phyloP scores from a whole-genome alignment of 2,329 filamentous ascomycete species.

The Sporothrix pseudoabietina region DNA sequence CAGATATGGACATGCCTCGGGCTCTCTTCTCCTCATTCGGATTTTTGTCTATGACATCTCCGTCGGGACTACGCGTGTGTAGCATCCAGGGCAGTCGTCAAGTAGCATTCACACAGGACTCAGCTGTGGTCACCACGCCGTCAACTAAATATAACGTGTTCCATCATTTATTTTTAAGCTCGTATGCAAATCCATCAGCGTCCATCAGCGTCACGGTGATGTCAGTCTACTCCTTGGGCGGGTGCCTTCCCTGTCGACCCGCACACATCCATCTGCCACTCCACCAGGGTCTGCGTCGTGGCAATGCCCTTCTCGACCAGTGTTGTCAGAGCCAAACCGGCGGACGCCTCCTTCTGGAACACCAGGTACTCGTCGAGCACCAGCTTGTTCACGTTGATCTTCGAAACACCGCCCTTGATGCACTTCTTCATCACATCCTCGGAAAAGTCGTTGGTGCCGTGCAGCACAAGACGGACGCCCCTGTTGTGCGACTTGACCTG shows the following conservation, averaged over 20 bases:
- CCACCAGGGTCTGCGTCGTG: constrained; percentile 46
- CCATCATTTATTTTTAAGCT: not conserved
- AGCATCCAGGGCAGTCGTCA: not conserved
- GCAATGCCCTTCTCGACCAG: constrained; percentile 52
- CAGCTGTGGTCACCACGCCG: too few species aligned
- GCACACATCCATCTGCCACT: constrained; percentile 53
- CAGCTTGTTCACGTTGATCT: constrained; percentile 57
- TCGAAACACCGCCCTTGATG: constrained; percentile 55
- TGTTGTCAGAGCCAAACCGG: constrained; percentile 39
- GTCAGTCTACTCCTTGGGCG: not conserved
- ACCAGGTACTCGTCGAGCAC: constrained; percentile 25
- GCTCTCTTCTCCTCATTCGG: constrained; percentile 28
- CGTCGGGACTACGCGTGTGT: constrained; percentile 36
- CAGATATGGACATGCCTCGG: constrained; percentile 22
- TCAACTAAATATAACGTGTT: not conserved
- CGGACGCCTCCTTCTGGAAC: constrained; percentile 23
- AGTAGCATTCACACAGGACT: not conserved
- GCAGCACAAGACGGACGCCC: constrained; percentile 34
- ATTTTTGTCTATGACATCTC: constrained; percentile 42
- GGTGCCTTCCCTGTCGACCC: constrained; percentile 48
- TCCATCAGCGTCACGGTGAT: not conserved
- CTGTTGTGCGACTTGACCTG: constrained; percentile 20
- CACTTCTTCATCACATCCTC: constrained; percentile 54
- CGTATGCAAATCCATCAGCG: not conserved
- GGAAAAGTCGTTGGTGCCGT: constrained; percentile 38